phyloP scores from a whole-genome alignment of 176 grass and related monocot species.

The Oropetium thomaeum region DNA sequence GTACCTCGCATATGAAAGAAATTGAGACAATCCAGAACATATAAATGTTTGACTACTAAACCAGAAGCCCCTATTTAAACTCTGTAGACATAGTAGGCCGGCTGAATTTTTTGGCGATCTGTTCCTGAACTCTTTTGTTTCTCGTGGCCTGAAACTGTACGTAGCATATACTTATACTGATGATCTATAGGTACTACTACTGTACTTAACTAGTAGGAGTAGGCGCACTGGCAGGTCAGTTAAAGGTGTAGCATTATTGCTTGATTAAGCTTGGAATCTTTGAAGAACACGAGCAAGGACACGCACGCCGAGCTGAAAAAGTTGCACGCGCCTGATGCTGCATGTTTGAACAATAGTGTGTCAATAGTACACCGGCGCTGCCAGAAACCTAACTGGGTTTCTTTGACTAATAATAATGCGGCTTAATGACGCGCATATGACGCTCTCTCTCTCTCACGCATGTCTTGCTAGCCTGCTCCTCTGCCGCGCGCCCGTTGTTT shows the following conservation, averaged over 20 bases:
- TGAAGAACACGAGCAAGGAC: background rate
- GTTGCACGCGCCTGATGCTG: background rate
- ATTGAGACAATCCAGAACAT: no score
- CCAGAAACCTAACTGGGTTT: constrained; percentile 7
- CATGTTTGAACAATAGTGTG: background rate
- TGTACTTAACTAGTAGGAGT: background rate
- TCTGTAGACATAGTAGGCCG: background rate
- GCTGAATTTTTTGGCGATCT: background rate
- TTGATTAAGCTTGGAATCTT: background rate
- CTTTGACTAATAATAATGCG: constrained; percentile 4
- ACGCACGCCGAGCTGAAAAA: constrained; percentile 7
- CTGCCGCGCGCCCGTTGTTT: background rate
- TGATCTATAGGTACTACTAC: no score
- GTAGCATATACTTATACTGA: background rate
- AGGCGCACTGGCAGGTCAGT: background rate
- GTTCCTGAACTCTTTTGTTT: background rate
- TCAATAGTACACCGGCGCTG: background rate
- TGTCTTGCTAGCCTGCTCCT: background rate
- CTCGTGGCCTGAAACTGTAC: background rate
- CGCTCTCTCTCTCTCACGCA: no score
- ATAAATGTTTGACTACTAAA: no score
- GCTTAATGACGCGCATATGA: no score
- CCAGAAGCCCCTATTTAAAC: no score
- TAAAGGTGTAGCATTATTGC: background rate
- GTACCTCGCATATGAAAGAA: no score